Conservation (phyloP, 352 stramenopile genomes). For the Pythium brassicae region DNA sequence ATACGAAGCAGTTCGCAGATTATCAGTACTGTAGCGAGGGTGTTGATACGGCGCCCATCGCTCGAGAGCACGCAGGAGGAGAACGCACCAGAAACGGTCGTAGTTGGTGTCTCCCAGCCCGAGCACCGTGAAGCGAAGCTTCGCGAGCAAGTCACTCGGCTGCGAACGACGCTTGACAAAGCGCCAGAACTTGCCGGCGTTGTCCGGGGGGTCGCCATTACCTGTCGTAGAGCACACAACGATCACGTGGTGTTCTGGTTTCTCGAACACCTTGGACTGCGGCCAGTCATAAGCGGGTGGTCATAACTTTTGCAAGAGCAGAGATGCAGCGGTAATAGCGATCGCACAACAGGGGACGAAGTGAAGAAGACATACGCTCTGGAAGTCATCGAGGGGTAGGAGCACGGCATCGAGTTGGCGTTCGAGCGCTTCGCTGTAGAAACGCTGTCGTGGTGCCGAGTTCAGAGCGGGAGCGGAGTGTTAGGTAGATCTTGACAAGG, state of each 20-base stretch:
- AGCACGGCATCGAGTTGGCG: conserved; percentile 47
- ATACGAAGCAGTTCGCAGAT: not conserved
- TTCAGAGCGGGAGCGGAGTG: not conserved
- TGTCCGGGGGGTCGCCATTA: conserved; percentile 94
- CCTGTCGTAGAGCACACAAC: conserved; percentile 94
- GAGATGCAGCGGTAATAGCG: not conserved
- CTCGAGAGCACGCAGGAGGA: not conserved
- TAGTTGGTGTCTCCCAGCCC: conserved; percentile 97
- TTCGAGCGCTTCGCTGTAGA: conserved; percentile 61
- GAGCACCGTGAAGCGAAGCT: conserved; percentile 85
- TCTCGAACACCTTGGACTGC: conserved; percentile 37
- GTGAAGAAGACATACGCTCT: conserved; percentile 35
- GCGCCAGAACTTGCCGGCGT: conserved; percentile 90
- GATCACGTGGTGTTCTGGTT: conserved; percentile 54
- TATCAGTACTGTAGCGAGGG: not conserved
- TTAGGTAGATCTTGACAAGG: not conserved
- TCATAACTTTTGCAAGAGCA: not conserved
- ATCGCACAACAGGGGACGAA: not conserved
- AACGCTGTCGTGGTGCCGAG: conserved; percentile 26
- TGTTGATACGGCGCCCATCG: not conserved
- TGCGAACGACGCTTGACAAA: conserved; percentile 88
- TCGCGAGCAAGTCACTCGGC: conserved; percentile 65
- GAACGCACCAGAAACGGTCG: conserved; percentile 90
- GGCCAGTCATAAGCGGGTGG: not conserved
- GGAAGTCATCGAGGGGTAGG: conserved; percentile 61